Conservation (phyloP, 2,329 filamentous ascomycete species). For the Stachybotrys chartarum region DNA sequence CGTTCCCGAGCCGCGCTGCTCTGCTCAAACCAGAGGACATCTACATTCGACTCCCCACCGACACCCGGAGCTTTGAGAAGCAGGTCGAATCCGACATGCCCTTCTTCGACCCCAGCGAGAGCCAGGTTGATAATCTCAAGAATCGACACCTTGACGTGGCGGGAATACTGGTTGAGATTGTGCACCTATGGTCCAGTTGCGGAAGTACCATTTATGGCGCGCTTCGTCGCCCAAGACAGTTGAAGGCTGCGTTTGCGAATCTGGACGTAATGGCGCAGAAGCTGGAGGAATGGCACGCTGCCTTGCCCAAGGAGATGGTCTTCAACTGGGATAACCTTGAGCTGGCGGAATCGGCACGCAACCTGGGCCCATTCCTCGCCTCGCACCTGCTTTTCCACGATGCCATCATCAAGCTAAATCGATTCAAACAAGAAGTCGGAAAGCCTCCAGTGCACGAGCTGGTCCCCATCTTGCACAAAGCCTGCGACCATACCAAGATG, state of each 20-base stretch:
- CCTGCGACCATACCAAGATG: conserved; percentile 41
- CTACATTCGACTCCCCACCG: conserved; percentile 58
- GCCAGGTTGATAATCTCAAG: conserved; percentile 10
- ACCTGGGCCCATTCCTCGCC: conserved; percentile 51
- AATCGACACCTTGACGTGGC: conserved; percentile 39
- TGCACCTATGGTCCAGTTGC: conserved; percentile 58
- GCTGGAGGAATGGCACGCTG: conserved; percentile 50
- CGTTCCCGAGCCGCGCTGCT: conserved; percentile 45
- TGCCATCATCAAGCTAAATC: conserved; percentile 56
- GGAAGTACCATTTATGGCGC: conserved; percentile 48
- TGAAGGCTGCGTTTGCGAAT: conserved; percentile 18
- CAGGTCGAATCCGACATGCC: conserved; percentile 51
- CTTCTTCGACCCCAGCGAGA: conserved; percentile 47
- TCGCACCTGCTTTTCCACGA: conserved; percentile 63
- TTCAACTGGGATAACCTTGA: conserved; percentile 53
- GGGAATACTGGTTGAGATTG: conserved; percentile 54
- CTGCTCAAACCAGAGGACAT: conserved; percentile 58
- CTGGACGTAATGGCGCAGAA: conserved; percentile 41
- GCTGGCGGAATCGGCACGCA: conserved; percentile 42
- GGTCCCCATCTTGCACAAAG: conserved; percentile 21
- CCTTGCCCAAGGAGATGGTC: conserved; percentile 46
- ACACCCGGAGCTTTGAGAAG: conserved; percentile 53
- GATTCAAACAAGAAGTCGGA: conserved; percentile 40
- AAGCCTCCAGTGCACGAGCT: conserved; percentile 10
- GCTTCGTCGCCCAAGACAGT: conserved; percentile 17